These are phyloP conservation scores for Pseudoneurospora amorphoporcata DNA, from an alignment of 495 filamentous ascomycete genomes.

Conservation along the genomic window DNA sequence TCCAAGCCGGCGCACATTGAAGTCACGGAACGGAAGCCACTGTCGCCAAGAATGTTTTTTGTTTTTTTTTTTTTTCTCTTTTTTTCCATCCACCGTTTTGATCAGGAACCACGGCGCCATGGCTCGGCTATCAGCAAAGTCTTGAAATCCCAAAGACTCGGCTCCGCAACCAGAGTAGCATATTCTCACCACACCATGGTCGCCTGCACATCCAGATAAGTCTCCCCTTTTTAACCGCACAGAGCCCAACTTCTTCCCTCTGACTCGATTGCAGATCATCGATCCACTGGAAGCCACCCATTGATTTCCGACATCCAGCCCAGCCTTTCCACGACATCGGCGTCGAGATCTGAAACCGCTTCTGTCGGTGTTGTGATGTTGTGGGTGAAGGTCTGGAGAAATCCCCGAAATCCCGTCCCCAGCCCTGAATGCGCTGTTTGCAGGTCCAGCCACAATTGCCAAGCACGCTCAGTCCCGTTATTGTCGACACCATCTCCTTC, in stretches of 20 bases:
- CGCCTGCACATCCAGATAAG: background rate
- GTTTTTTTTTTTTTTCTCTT: no score
- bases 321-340: background rate
- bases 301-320: background rate
- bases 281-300: background rate
- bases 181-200: background rate
- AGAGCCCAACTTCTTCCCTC: background rate
- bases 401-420: background rate
- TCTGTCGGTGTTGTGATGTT: background rate
- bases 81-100: background rate
- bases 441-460: background rate
- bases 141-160: background rate
- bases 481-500: background rate
- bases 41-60: no score
- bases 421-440: background rate
- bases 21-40: background rate
- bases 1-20: background rate
- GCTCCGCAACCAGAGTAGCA: background rate
- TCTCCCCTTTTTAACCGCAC: background rate
- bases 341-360: background rate
- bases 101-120: background rate
- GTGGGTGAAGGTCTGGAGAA: background rate
- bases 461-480: background rate
- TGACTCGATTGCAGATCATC: background rate
- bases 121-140: background rate